A percentile compares a stretch with the other conserved stretches of the same genome.
These are phyloP conservation scores for Nakazawaea anatomiae DNA, from an alignment of 805 yeast species.

Conservation along the genomic window DNA sequence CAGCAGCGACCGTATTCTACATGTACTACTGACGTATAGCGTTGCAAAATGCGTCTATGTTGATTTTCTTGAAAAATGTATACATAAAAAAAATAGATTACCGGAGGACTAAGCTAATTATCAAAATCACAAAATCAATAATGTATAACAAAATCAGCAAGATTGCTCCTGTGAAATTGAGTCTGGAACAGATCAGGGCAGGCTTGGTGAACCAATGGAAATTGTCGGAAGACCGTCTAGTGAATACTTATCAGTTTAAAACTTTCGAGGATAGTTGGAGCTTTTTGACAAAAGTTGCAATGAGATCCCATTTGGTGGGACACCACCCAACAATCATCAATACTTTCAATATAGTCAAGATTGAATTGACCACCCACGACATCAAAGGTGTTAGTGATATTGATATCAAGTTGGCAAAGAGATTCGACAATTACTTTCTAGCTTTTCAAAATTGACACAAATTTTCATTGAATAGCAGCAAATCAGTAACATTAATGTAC, in stretches of 20 bases:
- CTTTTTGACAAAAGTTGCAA: conserved; percentile 44
- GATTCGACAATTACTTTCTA: conserved; percentile 30
- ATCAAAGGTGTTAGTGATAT: conserved; percentile 42
- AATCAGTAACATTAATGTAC: too few relatives aligned
- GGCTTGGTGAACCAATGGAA: conserved; percentile 21
- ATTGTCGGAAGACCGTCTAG: conserved; percentile 16
- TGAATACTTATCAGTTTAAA: conserved; percentile 35
- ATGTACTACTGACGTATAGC: neutral
- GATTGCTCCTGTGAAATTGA: conserved; percentile 22
- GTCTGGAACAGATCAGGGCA: conserved; percentile 16
- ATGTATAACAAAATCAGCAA: conserved; percentile 34
- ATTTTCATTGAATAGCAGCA: neutral
- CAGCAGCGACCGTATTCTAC: conserved; percentile 5
- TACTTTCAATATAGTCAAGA: conserved; percentile 50
- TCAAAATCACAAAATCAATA: neutral
- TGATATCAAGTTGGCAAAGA: conserved; percentile 54
- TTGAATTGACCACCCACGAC: conserved; percentile 64
- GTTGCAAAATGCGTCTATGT: conserved; percentile 13
- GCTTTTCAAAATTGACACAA: neutral
- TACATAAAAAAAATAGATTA: too few relatives aligned
- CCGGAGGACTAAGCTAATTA: neutral
- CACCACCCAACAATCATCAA: conserved; percentile 72
- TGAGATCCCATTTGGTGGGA: conserved; percentile 49
- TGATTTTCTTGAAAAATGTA: too few relatives aligned
- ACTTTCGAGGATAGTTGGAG: conserved; percentile 60